Evolutionary conservation across 768 basidiomycete genomes (phyloP), one percentile per base, ranked within the genome.

Genomic region (Boletus reticuloceps): DNA sequence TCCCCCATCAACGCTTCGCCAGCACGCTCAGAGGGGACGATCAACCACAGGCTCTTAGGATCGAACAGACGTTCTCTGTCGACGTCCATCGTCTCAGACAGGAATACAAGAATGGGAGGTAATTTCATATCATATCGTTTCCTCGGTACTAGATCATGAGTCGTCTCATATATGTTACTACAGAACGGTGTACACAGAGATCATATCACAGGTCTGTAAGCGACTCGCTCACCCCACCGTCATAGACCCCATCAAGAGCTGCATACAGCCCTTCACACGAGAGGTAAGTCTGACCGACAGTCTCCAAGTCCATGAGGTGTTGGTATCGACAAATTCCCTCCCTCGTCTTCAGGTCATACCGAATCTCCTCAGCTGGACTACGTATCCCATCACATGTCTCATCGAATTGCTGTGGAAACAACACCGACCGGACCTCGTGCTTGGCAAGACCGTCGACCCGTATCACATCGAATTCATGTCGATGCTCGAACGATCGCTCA

Each of bases 351-450:
- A n/a, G n/a, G n/a, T n/a, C 6, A 50, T 50, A 3, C 49, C 27
- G 5, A 31, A 32, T 7, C 10, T 50, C 3, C 14, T 41, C 19
- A 8, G 20, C 3, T 50, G 49, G 49, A 32, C 39, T 11, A 50
- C 50, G 1, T 51, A 17, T 9, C 50, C 50, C 4, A 14, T 50
- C 19, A 17, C 40, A 0, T 19, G n/a, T 2, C 13, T 50, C 5
- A 40, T 50, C n/a, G 29, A 50, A 4, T 12, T 31, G 1, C 6
- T 50, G 5, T 50, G 49, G 49, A 19, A 12, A 4, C 12, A 31
- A 4, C 5, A 19, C 16, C 29, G 2, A 25, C 4, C 25, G 25
- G 6, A 13, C 1, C 29, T 11, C 1, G 2, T 4, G 0, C 5
- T 32, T 0, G 12, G n/a, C 3, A 12, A 16, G 0, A 5, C 7